Evolutionary conservation across 2,329 filamentous ascomycete species (phyloP).

Genomic region (Dactylellina drechsleri): DNA sequence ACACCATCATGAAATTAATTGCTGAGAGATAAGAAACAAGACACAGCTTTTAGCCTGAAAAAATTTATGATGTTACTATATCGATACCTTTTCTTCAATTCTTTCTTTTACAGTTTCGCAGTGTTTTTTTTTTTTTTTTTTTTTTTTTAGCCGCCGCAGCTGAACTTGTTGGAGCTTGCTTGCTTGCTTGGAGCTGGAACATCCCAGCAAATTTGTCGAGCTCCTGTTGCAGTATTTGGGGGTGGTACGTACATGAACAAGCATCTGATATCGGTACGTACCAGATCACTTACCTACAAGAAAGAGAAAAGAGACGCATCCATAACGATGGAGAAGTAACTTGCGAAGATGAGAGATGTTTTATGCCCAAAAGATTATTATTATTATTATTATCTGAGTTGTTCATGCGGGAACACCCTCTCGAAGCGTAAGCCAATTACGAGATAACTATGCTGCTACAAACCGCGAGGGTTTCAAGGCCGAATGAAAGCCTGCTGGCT

Average conservation of each 20-base stretch:
- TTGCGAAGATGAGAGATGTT: not conserved
- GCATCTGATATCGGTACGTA: too few species aligned
- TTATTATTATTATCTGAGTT: slow-evolving; percentile 6
- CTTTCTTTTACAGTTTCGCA: not conserved
- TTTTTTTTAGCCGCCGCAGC: slow-evolving; percentile 12
- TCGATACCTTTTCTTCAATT: too few species aligned
- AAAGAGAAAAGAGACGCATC: too few species aligned
- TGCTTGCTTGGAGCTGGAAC: not conserved
- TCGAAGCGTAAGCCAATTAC: slow-evolving; percentile 53
- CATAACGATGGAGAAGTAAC: too few species aligned
- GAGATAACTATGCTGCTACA: slow-evolving; percentile 34
- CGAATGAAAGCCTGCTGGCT: slow-evolving; percentile 8
- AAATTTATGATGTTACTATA: not conserved
- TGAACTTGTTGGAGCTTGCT: slow-evolving; percentile 8
- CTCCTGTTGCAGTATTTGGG: slow-evolving; percentile 21
- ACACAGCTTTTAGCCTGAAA: slow-evolving; percentile 47
- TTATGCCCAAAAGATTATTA: too few species aligned
- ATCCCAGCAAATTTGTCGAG: slow-evolving; percentile 37
- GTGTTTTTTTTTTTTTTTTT: slow-evolving; percentile 4
- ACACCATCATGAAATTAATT: slow-evolving; percentile 45
- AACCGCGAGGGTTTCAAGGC: not conserved
- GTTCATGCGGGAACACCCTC: slow-evolving; percentile 49
- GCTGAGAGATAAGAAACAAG: slow-evolving; percentile 22
- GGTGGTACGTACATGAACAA: slow-evolving; percentile 10
- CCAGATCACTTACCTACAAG: too few species aligned